phyloP scores from a whole-genome alignment of 2,329 filamentous ascomycete genomes.

The Teratosphaeria epicoccoides region DNA sequence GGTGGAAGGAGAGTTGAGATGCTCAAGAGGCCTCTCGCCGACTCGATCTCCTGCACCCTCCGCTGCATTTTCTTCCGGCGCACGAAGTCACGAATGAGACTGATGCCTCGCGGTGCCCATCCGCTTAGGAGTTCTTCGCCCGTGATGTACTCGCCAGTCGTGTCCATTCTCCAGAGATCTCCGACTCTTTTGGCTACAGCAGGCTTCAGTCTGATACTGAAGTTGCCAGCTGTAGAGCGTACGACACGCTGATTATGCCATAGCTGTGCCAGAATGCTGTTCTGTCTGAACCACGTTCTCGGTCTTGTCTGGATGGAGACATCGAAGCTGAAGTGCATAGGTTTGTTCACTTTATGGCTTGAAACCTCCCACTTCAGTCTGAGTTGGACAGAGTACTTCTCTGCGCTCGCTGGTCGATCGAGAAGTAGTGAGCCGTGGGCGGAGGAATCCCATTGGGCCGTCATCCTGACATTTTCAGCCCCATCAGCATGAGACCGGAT shows the following conservation, averaged over 20 bases:
- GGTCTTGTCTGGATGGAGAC: conserved; percentile 75
- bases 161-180: conserved; percentile 94
- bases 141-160: conserved; percentile 88
- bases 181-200: conserved; percentile 82
- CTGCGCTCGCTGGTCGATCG: conserved; percentile 74
- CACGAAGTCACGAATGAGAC: conserved; percentile 81
- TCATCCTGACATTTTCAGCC: conserved; percentile 72
- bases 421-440: conserved; percentile 83
- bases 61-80: conserved; percentile 60
- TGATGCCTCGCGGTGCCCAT: conserved; percentile 85
- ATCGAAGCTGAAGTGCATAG: conserved; percentile 74
- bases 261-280: conserved; percentile 75
- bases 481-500: conserved; percentile 83
- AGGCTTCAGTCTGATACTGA: conserved; percentile 75
- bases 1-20: conserved; percentile 31
- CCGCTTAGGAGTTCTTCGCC: conserved; percentile 77
- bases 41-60: conserved; percentile 70
- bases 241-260: conserved; percentile 80
- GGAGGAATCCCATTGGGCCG: conserved; percentile 96
- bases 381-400: conserved; percentile 85
- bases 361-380: conserved; percentile 75
- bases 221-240: conserved; percentile 76
- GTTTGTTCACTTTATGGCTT: conserved; percentile 73
- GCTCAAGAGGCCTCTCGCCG: conserved; percentile 53
- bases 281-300: conserved; percentile 71